These are phyloP conservation scores for Pseudogymnoascus sp. DNA, from an alignment of 2,329 filamentous ascomycete species.

Conservation along the genomic window DNA sequence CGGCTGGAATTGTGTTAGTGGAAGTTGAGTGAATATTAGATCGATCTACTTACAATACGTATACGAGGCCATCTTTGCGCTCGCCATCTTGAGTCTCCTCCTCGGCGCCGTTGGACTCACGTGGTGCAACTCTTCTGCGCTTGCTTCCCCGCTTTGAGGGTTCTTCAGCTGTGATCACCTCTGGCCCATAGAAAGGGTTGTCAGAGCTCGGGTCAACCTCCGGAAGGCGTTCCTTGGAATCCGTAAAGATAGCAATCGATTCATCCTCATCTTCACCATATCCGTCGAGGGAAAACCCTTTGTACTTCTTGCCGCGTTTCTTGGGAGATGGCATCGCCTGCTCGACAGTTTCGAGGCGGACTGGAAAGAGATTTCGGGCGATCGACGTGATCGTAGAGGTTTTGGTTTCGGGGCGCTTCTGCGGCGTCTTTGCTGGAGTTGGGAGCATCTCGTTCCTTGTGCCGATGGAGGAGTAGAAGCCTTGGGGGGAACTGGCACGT, in stretches of 20 bases:
- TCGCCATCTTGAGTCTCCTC: conserved; percentile 38
- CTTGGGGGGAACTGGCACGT: not conserved
- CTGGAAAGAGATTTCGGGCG: conserved; percentile 56
- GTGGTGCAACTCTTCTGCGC: conserved; percentile 38
- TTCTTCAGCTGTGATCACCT: conserved; percentile 25
- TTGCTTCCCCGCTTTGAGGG: conserved; percentile 46
- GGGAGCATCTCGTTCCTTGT: conserved; percentile 53
- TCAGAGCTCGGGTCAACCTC: conserved; percentile 56
- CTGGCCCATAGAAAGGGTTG: conserved; percentile 62
- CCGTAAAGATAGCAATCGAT: conserved; percentile 67
- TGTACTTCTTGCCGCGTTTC: conserved; percentile 53
- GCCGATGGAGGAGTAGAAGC: conserved; percentile 7
- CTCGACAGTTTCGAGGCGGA: conserved; percentile 35
- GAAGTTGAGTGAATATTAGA: conserved; percentile 3
- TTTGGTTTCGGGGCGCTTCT: conserved; percentile 45
- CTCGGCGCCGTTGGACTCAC: conserved; percentile 23
- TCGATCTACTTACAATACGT: conserved; percentile 63
- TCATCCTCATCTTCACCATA: conserved; percentile 47
- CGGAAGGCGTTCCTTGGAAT: conserved; percentile 71
- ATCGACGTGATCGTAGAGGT: conserved; percentile 46
- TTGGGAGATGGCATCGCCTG: conserved; percentile 52
- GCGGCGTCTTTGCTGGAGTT: conserved; percentile 70
- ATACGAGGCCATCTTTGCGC: conserved; percentile 66
- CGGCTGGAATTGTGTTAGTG: conserved; percentile 47
- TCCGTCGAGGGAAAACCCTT: conserved; percentile 47